Conservation (phyloP, 2,329 filamentous ascomycete species). For the Chaetomium globosum region DNA sequence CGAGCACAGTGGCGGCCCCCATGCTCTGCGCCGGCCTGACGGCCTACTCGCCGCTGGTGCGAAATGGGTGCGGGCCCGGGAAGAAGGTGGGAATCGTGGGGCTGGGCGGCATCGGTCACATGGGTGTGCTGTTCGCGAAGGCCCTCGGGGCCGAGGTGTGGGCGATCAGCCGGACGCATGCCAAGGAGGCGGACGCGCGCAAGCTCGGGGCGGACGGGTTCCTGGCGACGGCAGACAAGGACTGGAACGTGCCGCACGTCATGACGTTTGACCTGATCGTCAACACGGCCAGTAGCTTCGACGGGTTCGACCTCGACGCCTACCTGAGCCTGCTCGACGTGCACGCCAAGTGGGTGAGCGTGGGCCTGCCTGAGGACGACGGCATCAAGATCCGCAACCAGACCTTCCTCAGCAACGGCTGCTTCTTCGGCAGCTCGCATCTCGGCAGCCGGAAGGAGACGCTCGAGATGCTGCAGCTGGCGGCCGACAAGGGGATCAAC, state of each 20-base stretch:
- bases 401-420: slow-evolving; percentile 74
- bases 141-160: slow-evolving; percentile 65
- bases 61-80: slow-evolving; percentile 73
- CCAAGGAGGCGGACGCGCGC: slow-evolving; percentile 61
- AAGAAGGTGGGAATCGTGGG: slow-evolving; percentile 79
- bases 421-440: slow-evolving; percentile 71
- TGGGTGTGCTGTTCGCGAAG: slow-evolving; percentile 69
- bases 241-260: slow-evolving; percentile 59
- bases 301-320: slow-evolving; percentile 66
- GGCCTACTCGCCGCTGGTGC: slow-evolving; percentile 74
- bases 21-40: slow-evolving; percentile 88
- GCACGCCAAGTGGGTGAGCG: slow-evolving; percentile 77
- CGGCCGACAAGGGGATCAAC: slow-evolving; percentile 68
- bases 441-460: slow-evolving; percentile 71
- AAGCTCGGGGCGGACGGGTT: slow-evolving; percentile 64
- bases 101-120: slow-evolving; percentile 72
- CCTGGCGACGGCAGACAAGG: slow-evolving; percentile 59
- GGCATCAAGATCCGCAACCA: slow-evolving; percentile 72
- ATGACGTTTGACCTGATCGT: slow-evolving; percentile 75
- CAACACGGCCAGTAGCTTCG: slow-evolving; percentile 71
- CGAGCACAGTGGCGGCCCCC: slow-evolving; percentile 66
- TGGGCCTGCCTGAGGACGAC: slow-evolving; percentile 77
- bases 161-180: slow-evolving; percentile 62
- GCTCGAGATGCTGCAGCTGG: slow-evolving; percentile 71
- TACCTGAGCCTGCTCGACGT: slow-evolving; percentile 82